These are phyloP conservation scores for Tolypocladium amazonense DNA, from an alignment of 2,329 filamentous ascomycete genomes.

Conservation along the genomic window DNA sequence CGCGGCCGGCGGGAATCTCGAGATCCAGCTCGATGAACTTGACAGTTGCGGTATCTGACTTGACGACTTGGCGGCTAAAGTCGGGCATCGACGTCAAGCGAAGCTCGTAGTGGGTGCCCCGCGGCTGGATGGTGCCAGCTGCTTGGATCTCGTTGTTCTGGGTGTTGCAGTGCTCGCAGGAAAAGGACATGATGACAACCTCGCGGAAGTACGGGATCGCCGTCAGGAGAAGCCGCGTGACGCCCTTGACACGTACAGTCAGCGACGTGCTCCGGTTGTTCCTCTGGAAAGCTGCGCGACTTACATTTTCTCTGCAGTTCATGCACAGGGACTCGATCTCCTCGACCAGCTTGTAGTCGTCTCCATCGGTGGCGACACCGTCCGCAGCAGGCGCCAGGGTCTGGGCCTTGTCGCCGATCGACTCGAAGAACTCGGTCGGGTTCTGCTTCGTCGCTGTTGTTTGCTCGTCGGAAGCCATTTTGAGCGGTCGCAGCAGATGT, in stretches of 20 bases:
- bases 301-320: slow-evolving; percentile 72
- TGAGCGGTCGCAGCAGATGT: neutral
- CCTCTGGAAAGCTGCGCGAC: slow-evolving; percentile 9
- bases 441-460: slow-evolving; percentile 24
- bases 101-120: slow-evolving; percentile 75
- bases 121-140: slow-evolving; percentile 83
- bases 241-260: slow-evolving; percentile 45
- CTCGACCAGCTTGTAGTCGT: slow-evolving; percentile 48
- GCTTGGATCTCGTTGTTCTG: slow-evolving; percentile 91
- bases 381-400: slow-evolving; percentile 32
- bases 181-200: slow-evolving; percentile 94
- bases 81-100: slow-evolving; percentile 64
- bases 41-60: slow-evolving; percentile 78
- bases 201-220: slow-evolving; percentile 96
- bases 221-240: slow-evolving; percentile 77
- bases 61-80: slow-evolving; percentile 79
- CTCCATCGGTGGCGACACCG: slow-evolving; percentile 21
- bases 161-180: slow-evolving; percentile 79
- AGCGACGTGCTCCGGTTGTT: neutral
- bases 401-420: slow-evolving; percentile 51
- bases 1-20: slow-evolving; percentile 83
- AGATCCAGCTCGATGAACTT: slow-evolving; percentile 86
- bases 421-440: slow-evolving; percentile 46
- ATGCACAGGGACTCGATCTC: slow-evolving; percentile 74
- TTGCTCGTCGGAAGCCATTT: slow-evolving; percentile 32